Percentiles rank a stretch among this genome's conserved stretches.
phyloP scores from a whole-genome alignment of 2,329 filamentous ascomycete genomes.

The Diaporthe sp. region DNA sequence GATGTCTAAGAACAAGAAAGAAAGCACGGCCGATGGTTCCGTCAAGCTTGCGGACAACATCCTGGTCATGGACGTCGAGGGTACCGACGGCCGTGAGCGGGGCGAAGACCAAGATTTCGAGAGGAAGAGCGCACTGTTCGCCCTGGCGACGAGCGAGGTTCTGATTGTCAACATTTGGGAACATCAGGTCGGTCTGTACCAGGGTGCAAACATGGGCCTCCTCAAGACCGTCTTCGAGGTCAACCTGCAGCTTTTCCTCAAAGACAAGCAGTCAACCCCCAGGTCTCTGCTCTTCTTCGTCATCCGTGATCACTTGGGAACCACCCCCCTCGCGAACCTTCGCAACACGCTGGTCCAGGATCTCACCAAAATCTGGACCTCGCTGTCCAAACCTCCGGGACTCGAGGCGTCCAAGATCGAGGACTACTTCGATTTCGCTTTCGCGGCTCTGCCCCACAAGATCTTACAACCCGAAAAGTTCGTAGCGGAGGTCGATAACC shows the following conservation, averaged over 20 bases:
- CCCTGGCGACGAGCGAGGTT: constrained; percentile 96
- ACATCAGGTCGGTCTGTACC: constrained; percentile 97
- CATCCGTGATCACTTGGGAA: constrained; percentile 95
- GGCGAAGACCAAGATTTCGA: constrained; percentile 99
- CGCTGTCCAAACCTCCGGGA: constrained; percentile 90
- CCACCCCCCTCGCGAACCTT: constrained; percentile 89
- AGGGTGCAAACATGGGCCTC: constrained; percentile 98
- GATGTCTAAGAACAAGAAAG: constrained; percentile 96
- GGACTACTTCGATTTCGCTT: constrained; percentile 99
- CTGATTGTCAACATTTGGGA: constrained; percentile 99
- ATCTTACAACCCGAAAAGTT: constrained; percentile 96
- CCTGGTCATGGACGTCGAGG: constrained; percentile 98
- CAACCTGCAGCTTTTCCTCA: constrained; percentile 95
- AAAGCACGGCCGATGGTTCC: constrained; percentile 56
- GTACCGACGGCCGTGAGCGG: constrained; percentile 94
- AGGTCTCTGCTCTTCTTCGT: constrained; percentile 98
- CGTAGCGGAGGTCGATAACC: constrained; percentile 80
- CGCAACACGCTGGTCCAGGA: constrained; percentile 93
- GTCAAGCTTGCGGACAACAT: constrained; percentile 94
- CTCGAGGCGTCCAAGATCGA: constrained; percentile 91
- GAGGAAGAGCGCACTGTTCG: constrained; percentile 97
- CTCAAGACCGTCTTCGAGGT: constrained; percentile 99
- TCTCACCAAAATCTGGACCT: constrained; percentile 90
- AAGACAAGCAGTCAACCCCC: constrained; percentile 92
- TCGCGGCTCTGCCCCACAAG: constrained; percentile 96